Evolutionary conservation across 176 grass and related monocot genomes (phyloP), one percentile per base, ranked within the genome.

Genomic region (Aegilops longissima): DNA sequence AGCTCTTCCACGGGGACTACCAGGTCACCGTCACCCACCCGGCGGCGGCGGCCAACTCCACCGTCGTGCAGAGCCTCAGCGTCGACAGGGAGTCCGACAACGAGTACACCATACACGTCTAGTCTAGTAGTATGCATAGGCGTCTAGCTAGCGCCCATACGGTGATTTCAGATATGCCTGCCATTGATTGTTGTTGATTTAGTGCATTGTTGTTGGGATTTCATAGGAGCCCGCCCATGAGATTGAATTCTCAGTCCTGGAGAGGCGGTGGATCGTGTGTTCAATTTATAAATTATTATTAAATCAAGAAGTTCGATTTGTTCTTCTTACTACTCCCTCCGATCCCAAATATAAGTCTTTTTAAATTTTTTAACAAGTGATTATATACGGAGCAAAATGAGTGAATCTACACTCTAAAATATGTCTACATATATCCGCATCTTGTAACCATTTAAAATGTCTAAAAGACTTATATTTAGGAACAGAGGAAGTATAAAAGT

Each of bases 1-100:
- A 85, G 40, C 85, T 99, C 9, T 87, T 92, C 86, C 92, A 94
- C 64, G 97, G 97, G 45, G 90, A 96, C 4, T 96, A 96, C 80
- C 67, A 88, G 17, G 80, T 99, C 65, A 94, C 71, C 38, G 86
- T 99, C 62, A 88, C 34, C 80, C 87, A 94, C 77, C 77, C 92
- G 12, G 75, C 49, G 36, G 76, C 92, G 12, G 75, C 58, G 25
- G 77, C 29, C 36, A 94, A 94, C 77, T 82, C 90, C 73, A 86
- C 92, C 52, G 83, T 88, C 0, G 77, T 68, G 61, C 92, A 93
- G 62, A 91, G 80, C 42, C 79, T 99, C 13, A 92, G 67, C 83
- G 90, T 99, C 2, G 67, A 86, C 63, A 80, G 40, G 74, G 86
- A 84, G 13, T 89, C 93, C 25, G 59, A 88, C 58, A 69, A 20